Percentiles rank a stretch among this genome's conserved stretches.
These are phyloP conservation scores for Durusdinium trenchii DNA, from an alignment of 73 alveolate genomes.

Conservation along the genomic window DNA sequence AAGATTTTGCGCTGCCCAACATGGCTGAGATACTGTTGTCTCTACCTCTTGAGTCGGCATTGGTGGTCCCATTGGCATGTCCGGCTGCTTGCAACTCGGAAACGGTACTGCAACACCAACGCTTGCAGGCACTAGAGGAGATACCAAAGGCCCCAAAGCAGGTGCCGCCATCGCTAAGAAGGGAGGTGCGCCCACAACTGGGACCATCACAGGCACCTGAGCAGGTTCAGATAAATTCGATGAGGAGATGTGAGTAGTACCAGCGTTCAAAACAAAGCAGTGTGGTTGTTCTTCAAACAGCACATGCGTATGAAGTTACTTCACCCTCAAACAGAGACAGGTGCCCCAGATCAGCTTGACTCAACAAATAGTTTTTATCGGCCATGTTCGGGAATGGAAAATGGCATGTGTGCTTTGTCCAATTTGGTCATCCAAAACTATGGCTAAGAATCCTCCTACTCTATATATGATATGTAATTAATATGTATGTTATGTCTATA, in stretches of 20 bases:
- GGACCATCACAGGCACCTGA: slow-evolving; percentile 79
- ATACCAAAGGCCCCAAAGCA: slow-evolving; percentile 29
- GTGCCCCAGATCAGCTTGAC: too few species aligned
- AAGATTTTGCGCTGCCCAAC: background rate
- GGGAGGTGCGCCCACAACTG: slow-evolving; percentile 61
- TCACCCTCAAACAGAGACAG: too few species aligned
- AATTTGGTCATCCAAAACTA: background rate
- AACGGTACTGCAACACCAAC: slow-evolving; percentile 45
- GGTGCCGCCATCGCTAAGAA: slow-evolving; percentile 80
- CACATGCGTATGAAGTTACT: too few species aligned
- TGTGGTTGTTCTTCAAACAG: background rate
- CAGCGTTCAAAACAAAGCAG: background rate
- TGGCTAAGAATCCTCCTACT: background rate
- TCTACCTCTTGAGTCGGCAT: background rate
- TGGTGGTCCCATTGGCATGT: slow-evolving; percentile 1
- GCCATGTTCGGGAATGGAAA: too few species aligned
- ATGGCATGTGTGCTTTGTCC: too few species aligned
- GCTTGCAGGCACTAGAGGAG: slow-evolving; percentile 31
- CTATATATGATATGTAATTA: too few species aligned
- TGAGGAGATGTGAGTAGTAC: too few species aligned
- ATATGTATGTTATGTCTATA: too few species aligned
- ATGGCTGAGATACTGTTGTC: slow-evolving; percentile 33
- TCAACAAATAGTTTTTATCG: too few species aligned
- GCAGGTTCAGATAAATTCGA: background rate
- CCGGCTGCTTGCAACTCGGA: slow-evolving; percentile 8